These are phyloP conservation scores for Chaetomiaceae sp. DNA, from an alignment of 2,329 filamentous ascomycete species.

Conservation along the genomic window DNA sequence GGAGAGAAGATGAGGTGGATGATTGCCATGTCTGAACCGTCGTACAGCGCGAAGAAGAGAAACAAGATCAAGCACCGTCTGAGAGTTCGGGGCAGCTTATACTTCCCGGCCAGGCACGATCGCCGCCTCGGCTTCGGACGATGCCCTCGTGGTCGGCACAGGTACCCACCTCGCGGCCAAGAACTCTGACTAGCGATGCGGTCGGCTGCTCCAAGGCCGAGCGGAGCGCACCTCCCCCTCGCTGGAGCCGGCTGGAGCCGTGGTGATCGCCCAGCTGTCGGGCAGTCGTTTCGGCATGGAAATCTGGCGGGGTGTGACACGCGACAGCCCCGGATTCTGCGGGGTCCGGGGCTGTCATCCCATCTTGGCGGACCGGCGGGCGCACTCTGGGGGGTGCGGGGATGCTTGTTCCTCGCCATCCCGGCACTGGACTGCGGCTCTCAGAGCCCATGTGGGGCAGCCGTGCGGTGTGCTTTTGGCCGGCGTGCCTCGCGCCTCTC, in stretches of 20 bases:
- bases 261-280: background rate
- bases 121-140: background rate
- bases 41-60: background rate
- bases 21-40: conserved; percentile 18
- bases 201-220: background rate
- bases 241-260: background rate
- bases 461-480: no score
- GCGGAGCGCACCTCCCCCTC: background rate
- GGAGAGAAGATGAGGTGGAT: conserved; percentile 33
- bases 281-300: conserved; percentile 13
- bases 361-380: no score
- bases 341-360: conserved; percentile 2
- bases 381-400: no score
- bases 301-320: conserved; percentile 7
- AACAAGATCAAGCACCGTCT: background rate
- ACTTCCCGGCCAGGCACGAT: background rate
- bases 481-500: conserved; percentile 11
- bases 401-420: no score
- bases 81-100: conserved; percentile 1
- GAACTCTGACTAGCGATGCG: background rate
- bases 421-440: no score
- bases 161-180: no score
- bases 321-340: conserved; percentile 6
- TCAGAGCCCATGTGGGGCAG: no score
- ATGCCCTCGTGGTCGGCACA: no score